A percentile compares a stretch with the other conserved stretches of the same genome.
Conservation (phyloP, 768 basidiomycete species). For the Clavulina sp. region DNA sequence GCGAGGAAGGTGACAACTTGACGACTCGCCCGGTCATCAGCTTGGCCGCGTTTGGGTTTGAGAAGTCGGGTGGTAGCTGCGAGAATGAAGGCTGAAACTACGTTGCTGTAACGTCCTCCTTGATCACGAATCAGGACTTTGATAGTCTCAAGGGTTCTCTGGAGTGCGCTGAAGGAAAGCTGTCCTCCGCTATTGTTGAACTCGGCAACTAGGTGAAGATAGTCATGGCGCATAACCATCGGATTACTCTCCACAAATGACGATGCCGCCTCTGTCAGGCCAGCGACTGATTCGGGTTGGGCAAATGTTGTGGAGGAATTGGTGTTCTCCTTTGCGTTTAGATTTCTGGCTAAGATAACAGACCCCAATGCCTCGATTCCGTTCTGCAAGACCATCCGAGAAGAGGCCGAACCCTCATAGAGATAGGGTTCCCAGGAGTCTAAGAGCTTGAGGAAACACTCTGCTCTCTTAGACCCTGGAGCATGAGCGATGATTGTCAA, state of each 20-base stretch:
- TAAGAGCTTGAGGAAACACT: conserved; percentile 49
- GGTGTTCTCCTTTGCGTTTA: neutral
- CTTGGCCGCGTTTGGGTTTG: no score
- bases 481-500: conserved; percentile 69
- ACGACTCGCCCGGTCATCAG: conserved; percentile 24
- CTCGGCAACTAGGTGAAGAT: conserved; percentile 23
- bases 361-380: conserved; percentile 50
- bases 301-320: neutral
- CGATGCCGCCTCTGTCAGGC: no score
- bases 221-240: conserved; percentile 44
- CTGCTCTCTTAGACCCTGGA: conserved; percentile 43
- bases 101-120: conserved; percentile 22
- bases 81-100: conserved; percentile 34
- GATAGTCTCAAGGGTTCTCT: conserved; percentile 30
- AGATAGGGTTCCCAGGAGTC: conserved; percentile 38
- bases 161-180: conserved; percentile 8
- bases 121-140: conserved; percentile 34
- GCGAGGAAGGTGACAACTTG: conserved; percentile 34
- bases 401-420: conserved; percentile 35
- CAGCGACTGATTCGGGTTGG: conserved; percentile 6
- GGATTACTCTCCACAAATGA: conserved; percentile 36
- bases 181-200: conserved; percentile 14
- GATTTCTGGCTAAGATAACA: conserved; percentile 28
- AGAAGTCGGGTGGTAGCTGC: conserved; percentile 35
- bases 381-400: conserved; percentile 40